Percentiles rank a stretch among this genome's conserved stretches.
Conservation (phyloP, 1,284 basidiomycete species). For the Melampsora larici-populina region DNA sequence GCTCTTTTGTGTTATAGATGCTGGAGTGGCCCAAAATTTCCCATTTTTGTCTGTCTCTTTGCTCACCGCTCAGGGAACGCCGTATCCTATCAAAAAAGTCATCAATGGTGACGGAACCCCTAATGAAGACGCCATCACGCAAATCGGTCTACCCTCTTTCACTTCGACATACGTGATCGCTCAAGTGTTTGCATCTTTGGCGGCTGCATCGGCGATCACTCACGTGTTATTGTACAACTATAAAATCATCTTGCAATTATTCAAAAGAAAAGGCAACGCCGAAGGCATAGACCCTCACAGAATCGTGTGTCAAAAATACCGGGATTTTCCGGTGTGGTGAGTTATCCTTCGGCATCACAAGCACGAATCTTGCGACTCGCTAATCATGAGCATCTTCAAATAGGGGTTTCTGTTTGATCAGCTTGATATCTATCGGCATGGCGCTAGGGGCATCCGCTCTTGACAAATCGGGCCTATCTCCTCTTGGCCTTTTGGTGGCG, state of each 20-base stretch:
- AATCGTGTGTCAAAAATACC: slow-evolving; percentile 19
- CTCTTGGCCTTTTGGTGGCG: not conserved
- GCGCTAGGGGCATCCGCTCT: slow-evolving; percentile 1
- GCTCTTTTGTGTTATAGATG: not conserved
- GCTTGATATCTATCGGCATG: slow-evolving; percentile 3
- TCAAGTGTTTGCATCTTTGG: slow-evolving; percentile 14
- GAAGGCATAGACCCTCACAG: slow-evolving; percentile 23
- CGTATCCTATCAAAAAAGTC: slow-evolving; percentile 32
- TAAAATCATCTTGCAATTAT: not conserved
- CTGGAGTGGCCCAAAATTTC: slow-evolving; percentile 33
- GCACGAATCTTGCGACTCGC: not conserved
- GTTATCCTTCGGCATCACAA: not conserved
- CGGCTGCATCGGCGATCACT: not conserved
- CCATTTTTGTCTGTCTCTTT: slow-evolving; percentile 40
- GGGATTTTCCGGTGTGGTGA: slow-evolving; percentile 8
- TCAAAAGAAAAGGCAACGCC: not conserved
- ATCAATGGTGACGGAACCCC: slow-evolving; percentile 25
- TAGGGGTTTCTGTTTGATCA: slow-evolving; percentile 13
- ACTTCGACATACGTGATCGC: slow-evolving; percentile 7
- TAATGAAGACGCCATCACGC: slow-evolving; percentile 13
- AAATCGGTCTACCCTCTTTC: slow-evolving; percentile 18
- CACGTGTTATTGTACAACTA: slow-evolving; percentile 22
- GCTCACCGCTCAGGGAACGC: slow-evolving; percentile 11
- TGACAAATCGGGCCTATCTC: slow-evolving; percentile 13
- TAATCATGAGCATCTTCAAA: not conserved